Evolutionary conservation across 163 green algal species (phyloP), one percentile per base, ranked within the genome.

Genomic region (Scenedesmus sp.): DNA sequence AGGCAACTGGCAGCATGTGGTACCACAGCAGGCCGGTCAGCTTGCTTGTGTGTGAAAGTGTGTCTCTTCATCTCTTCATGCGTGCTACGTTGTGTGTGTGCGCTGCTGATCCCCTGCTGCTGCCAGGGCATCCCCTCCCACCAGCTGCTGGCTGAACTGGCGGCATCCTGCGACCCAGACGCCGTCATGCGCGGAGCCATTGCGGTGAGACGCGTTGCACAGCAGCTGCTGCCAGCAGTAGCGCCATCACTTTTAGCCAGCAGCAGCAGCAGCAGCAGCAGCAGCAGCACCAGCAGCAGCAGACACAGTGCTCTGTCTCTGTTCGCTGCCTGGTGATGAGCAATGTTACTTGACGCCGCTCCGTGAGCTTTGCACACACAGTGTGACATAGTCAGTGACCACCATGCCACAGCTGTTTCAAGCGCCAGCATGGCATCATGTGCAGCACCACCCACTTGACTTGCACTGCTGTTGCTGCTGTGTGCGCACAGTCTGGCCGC

Each of bases 401-500:
- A 46, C 34, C 0, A 46, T 46, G 34, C 34, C 34, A 46, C 34
- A 46, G 34, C 34, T 46, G 34, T 46, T 46, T 46, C 34, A 46
- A 46, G 34, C 34, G 34, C 34, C 34, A 46, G 34, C 9, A 70
- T 70, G 62, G 12, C 62, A 15, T 18, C 62, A 70, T 20, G 2
- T 20, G 62, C 62, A 70, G 46, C 18, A 90, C 4, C n/a, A 62
- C 88, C 23, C 15, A 18, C 15, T 20, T 20, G 1, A 15, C 87
- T 87, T 86, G 34, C 23, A n/a, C 4, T 66, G 4, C 73, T n/a
- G 18, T 81, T 82, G 20, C 13, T 56, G 2, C 16, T 9, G 20
- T 91, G 12, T 26, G 23, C 5, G 16, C 92, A 67, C 91, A 97
- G 93, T 60, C 90, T 3, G 95, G 95, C 1, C 94, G 94, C 13